Evolutionary conservation across 1,284 basidiomycete genomes (phyloP).

Genomic region (Cryptococcus maquisensis): DNA sequence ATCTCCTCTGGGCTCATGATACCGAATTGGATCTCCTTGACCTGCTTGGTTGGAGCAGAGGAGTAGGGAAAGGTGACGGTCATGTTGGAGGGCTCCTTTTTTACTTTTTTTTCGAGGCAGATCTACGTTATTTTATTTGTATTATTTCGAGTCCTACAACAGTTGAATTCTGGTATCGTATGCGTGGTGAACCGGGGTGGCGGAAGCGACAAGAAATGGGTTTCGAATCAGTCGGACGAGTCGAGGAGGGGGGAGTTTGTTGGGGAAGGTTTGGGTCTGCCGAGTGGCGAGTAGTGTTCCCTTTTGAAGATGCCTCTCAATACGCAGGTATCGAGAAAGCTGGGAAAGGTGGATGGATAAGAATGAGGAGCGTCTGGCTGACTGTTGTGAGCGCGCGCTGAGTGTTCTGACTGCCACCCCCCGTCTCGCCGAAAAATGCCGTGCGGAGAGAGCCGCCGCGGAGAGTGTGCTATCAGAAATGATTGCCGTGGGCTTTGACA

Average conservation of each 20-base stretch:
- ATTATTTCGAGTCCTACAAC: neutral
- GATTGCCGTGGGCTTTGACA: too few relatives aligned
- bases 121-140: neutral
- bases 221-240: neutral
- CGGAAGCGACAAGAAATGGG: neutral
- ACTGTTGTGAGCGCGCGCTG: too few relatives aligned
- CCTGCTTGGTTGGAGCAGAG: slow-evolving; percentile 85
- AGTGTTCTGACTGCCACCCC: too few relatives aligned
- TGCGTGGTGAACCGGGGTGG: neutral
- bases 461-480: too few relatives aligned
- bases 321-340: too few relatives aligned
- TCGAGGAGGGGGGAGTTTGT: neutral
- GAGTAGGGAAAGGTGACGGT: slow-evolving; percentile 64
- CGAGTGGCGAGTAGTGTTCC: too few relatives aligned
- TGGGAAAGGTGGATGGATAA: too few relatives aligned
- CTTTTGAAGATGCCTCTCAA: too few relatives aligned
- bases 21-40: slow-evolving; percentile 98
- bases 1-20: slow-evolving; percentile 99
- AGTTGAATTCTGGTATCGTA: neutral
- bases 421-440: too few relatives aligned
- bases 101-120: neutral
- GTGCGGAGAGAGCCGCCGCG: too few relatives aligned
- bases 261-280: too few relatives aligned
- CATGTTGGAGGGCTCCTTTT: slow-evolving; percentile 24
- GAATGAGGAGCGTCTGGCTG: too few relatives aligned